Conservation (phyloP, 2,329 filamentous ascomycete species). For the Lasiodiplodia sp. region DNA sequence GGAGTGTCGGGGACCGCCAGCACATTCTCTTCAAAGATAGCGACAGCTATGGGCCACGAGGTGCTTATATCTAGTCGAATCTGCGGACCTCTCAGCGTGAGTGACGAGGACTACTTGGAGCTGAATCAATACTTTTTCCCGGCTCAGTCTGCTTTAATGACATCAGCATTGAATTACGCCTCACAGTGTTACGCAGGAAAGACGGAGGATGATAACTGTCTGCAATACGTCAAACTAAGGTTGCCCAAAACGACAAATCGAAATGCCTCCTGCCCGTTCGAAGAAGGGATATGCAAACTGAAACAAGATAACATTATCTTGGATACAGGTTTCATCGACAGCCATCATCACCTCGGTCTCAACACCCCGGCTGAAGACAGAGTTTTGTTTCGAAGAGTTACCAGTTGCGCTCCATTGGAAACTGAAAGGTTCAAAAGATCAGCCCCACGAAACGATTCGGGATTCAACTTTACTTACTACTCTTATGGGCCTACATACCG, state of each 20-base stretch:
- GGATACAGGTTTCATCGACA: conserved; percentile 36
- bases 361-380: conserved; percentile 33
- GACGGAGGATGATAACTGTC: conserved; percentile 19
- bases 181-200: conserved; percentile 28
- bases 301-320: conserved; percentile 31
- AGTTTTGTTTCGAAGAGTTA: conserved; percentile 20
- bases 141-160: neutral
- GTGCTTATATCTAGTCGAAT: conserved; percentile 39
- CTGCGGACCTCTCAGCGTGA: too few relatives aligned
- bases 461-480: neutral
- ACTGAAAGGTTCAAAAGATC: conserved; percentile 21
- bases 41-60: conserved; percentile 41
- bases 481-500: neutral
- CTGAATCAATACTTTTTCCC: too few relatives aligned
- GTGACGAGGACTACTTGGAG: too few relatives aligned
- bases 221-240: conserved; percentile 19
- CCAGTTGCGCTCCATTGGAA: conserved; percentile 31
- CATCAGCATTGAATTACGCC: neutral
- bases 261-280: conserved; percentile 33
- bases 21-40: conserved; percentile 45
- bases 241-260: conserved; percentile 23
- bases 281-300: conserved; percentile 28
- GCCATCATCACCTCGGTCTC: conserved; percentile 36
- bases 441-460: neutral
- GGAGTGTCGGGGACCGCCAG: conserved; percentile 38